Evolutionary conservation across 2,329 filamentous ascomycete genomes (phyloP), one percentile per base, ranked within the genome.

Genomic region (Escovopsis weberi): DNA sequence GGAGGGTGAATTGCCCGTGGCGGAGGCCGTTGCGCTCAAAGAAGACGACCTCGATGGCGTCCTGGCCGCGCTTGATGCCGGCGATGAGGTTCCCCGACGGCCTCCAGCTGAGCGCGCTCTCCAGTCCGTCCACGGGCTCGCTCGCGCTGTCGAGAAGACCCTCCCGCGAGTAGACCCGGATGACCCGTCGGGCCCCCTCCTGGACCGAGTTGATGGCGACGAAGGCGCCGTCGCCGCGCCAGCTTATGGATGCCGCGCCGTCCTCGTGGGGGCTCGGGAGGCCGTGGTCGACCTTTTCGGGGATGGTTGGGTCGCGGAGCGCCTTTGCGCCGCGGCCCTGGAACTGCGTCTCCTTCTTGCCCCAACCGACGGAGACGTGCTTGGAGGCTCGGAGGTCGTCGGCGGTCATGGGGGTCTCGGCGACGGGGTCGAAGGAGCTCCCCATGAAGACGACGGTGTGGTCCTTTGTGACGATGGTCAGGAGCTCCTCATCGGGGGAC

Each of bases 321-420:
- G 87, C 87, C 63, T 78, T 79, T 44, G 88, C 89, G 48, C 88
- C 78, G 54, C 85, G 86, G 40, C 91, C 91, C 56, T 95, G 85
- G 60, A 98, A 98, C 59, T 98, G 91, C 0, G 91, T 98, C 63
- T 98, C 91, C 58, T 84, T 86, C 67, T 96, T 96, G 46, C 91
- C 91, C 91, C 91, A 98, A 40, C 91, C 91, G 19, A 98, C 89
- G 18, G 87, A 93, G 44, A 95, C 91, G 66, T 95, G 88, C 59
- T 82, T 91, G 26, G 83, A 96, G n/a, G 78, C 76, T 52, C 82
- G 82, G 48, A 94, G 73, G 61, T 94, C 89, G 37, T 88, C 85
- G 0, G 68, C 58, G 0, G 74, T 76, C 59, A 96, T 78, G 32
- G 70, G 66, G 41, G 84, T 72, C 60, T 88, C 83, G 32, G 82